Conservation (phyloP, 768 basidiomycete species). For the Suillus tomentosus region DNA sequence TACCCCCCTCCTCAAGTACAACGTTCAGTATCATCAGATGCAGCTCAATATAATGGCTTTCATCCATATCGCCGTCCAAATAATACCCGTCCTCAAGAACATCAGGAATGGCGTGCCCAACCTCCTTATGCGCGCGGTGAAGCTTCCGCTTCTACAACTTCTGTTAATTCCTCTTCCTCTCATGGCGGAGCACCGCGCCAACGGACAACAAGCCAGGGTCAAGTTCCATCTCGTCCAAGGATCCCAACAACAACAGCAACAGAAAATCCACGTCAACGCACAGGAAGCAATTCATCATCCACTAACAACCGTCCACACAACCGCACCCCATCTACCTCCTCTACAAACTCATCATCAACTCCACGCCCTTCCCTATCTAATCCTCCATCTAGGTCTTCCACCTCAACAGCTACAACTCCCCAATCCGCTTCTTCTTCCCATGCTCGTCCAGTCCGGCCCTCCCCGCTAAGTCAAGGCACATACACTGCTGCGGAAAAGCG, state of each 20-base stretch:
- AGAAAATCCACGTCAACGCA: constrained; percentile 32
- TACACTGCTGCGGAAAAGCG: constrained; percentile 68
- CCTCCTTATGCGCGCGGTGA: constrained; percentile 82
- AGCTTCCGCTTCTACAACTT: constrained; percentile 77
- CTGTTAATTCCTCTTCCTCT: constrained; percentile 65
- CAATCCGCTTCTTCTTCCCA: constrained; percentile 24
- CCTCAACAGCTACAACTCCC: constrained; percentile 19
- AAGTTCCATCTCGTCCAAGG: constrained; percentile 51
- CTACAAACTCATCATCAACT: constrained; percentile 21
- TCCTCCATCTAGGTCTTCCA: constrained; percentile 30
- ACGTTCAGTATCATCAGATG: constrained; percentile 37
- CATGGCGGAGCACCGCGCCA: constrained; percentile 51
- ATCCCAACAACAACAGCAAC: constrained; percentile 31
- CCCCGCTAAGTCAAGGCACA: constrained; percentile 40
- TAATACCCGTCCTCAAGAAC: constrained; percentile 23
- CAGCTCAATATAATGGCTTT: constrained; percentile 54
- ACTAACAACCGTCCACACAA: constrained; percentile 30
- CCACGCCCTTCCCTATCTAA: constrained; percentile 31
- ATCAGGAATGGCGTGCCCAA: constrained; percentile 58
- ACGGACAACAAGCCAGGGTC: constrained; percentile 75
- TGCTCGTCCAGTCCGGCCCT: constrained; percentile 34
- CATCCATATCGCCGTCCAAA: constrained; percentile 82
- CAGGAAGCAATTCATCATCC: constrained; percentile 35
- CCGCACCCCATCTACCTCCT: constrained; percentile 35
- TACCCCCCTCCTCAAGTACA: constrained; percentile 37